Base-by-base conservation (phyloP, 2,329 filamentous ascomycete genomes). In the Diatrype stigma region DNA sequence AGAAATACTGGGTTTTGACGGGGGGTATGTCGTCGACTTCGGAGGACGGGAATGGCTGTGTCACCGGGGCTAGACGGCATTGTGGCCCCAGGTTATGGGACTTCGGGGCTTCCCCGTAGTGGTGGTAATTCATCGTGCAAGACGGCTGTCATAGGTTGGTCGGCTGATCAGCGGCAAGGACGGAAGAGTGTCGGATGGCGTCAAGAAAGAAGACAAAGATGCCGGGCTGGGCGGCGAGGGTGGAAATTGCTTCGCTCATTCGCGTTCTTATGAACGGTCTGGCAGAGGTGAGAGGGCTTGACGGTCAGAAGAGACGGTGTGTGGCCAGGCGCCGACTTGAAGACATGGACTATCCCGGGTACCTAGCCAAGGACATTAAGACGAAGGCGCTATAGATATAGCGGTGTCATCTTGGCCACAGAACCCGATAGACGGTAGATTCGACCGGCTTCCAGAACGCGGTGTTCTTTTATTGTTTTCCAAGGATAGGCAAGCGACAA, bases 1-100 rank as follows among this genome's bases (percentile, higher is more conserved):
- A 96, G 70, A 96, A 96, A 73, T 90, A 96, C 56, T 90, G 89
- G 21, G 86, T 79, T 30, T 78, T 76, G 49, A 87, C 68, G 0
- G 81, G 77, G 16, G 87, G 86, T 22, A 80, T 75, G 48, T 72
- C 74, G 49, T 77, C 70, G 42, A 71, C 66, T 50, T 69, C 68
- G 22, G 66, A 53, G 23, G 61, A 51, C 5, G 68, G 60, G 50
- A 68, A 60, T 26, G 69, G 68, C 62, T 70, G 60, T 51, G 74
- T 61, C 62, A 75, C 60, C 60, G 78, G 76, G 12, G 77, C 73
- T 37, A 82, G 70, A 35, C 78, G 79, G 64, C 86, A 89, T 50
- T 75, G 78, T 23, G 78, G 67, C 53, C 81, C 81, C 58, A 81
- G 82, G 12, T 80, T 86, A 66, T 89, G 85, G 45, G 55, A 51